Percentiles rank a stretch among this genome's conserved stretches.
Evolutionary conservation across 106 monocot genomes (phyloP).

Genomic region (Allium cepa): DNA sequence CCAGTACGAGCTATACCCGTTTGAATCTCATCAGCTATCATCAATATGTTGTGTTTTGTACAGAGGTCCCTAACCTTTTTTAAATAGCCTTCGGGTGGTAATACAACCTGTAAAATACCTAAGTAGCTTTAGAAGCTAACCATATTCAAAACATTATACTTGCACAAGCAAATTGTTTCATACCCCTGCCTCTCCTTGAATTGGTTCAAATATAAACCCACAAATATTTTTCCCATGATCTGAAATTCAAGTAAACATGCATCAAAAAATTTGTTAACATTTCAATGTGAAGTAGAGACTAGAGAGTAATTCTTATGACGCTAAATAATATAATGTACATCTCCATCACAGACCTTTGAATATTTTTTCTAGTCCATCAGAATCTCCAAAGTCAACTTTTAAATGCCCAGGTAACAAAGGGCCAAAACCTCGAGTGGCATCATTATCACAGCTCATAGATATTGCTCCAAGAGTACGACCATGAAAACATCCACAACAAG

Average conservation of each 20-base stretch:
- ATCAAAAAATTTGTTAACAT: too few relatives aligned
- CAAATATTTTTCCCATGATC: conserved; percentile 74
- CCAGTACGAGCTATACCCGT: conserved; percentile 96
- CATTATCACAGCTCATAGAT: conserved; percentile 99
- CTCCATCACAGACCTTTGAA: conserved; percentile 50
- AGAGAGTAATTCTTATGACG: too few relatives aligned
- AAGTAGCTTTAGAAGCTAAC: not conserved
- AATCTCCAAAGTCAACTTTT: conserved; percentile 95
- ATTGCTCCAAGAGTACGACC: conserved; percentile 89
- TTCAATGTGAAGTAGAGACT: too few relatives aligned
- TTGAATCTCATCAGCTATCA: conserved; percentile 99
- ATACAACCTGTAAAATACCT: conserved; percentile 46
- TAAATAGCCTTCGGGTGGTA: conserved; percentile 94
- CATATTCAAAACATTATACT: not conserved
- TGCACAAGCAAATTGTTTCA: conserved; percentile 1
- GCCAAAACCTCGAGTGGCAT: conserved; percentile 93
- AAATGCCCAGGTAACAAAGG: conserved; percentile 83
- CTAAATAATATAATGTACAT: not conserved
- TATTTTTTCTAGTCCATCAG: conserved; percentile 53
- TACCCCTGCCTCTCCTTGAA: conserved; percentile 99
- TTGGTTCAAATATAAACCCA: conserved; percentile 97
- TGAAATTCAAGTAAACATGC: conserved; percentile 33
- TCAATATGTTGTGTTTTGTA: conserved; percentile 67
- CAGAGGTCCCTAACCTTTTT: conserved; percentile 80
- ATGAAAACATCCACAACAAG: conserved; percentile 99